Conservation (phyloP, 345 rosid species). For the Camelina sativa region DNA sequence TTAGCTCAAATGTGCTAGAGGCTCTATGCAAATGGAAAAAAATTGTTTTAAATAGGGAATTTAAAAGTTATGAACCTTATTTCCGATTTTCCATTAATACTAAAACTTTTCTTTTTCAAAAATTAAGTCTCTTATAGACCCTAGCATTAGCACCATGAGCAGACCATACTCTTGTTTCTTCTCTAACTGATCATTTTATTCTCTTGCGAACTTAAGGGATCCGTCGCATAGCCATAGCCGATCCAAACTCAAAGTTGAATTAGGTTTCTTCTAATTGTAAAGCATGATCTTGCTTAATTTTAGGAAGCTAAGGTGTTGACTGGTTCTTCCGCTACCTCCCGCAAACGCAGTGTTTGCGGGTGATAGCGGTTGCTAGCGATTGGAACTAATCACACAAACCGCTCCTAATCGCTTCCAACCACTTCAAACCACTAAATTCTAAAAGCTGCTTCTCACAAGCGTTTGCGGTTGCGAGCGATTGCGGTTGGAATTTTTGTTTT, state of each 20-base stretch:
- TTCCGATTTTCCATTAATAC: not conserved
- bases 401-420: too few species aligned
- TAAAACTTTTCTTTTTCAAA: not conserved
- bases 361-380: too few species aligned
- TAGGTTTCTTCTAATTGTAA: conserved; percentile 4
- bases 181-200: conserved; percentile 3
- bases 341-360: too few species aligned
- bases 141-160: conserved; percentile 24
- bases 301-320: too few species aligned
- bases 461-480: too few species aligned
- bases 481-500: too few species aligned
- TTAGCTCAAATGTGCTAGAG: conserved; percentile 16
- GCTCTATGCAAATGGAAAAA: not conserved
- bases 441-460: too few species aligned
- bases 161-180: conserved; percentile 13
- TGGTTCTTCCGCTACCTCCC: too few species aligned
- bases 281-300: not conserved
- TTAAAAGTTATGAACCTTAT: not conserved
- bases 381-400: too few species aligned
- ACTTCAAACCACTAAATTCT: too few species aligned
- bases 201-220: conserved; percentile 22
- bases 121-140: not conserved
- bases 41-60: not conserved
- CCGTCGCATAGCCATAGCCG: not conserved
- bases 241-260: conserved; percentile 5